Conservation (phyloP, 2,329 filamentous ascomycete genomes). For the Davidsoniella virescens region DNA sequence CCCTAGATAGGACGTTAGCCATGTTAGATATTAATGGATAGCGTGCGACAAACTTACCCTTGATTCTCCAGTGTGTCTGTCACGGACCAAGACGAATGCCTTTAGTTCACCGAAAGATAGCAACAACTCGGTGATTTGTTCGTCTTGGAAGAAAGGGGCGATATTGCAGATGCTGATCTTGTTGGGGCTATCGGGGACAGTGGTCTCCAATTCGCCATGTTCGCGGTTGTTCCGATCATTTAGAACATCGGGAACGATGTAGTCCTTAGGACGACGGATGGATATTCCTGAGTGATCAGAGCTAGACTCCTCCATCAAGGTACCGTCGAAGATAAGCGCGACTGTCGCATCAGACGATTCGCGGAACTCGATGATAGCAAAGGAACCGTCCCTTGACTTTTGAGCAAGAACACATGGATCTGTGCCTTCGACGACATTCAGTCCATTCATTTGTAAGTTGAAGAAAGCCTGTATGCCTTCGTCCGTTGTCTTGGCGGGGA, state of each 20-base stretch:
- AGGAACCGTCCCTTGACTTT: constrained; percentile 60
- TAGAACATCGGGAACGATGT: constrained; percentile 66
- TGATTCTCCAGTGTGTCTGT: constrained; percentile 70
- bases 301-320: constrained; percentile 49
- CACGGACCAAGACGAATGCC: constrained; percentile 79
- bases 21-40: background rate
- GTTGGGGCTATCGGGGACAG: constrained; percentile 82
- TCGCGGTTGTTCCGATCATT: constrained; percentile 58
- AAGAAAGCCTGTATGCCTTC: constrained; percentile 72
- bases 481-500: constrained; percentile 57
- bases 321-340: constrained; percentile 76
- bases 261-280: constrained; percentile 85
- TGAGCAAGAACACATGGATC: constrained; percentile 79
- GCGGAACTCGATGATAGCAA: constrained; percentile 85
- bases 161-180: constrained; percentile 92
- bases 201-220: constrained; percentile 58
- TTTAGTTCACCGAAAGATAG: constrained; percentile 86
- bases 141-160: constrained; percentile 71
- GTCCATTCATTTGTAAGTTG: constrained; percentile 89
- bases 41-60: constrained; percentile 40
- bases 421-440: constrained; percentile 71
- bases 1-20: constrained; percentile 41
- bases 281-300: constrained; percentile 54
- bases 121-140: constrained; percentile 80
- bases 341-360: constrained; percentile 76